A percentile compares a stretch with the other conserved stretches of the same genome.
phyloP scores from a whole-genome alignment of 345 rosid genomes.

The Gossypium sturtianum region DNA sequence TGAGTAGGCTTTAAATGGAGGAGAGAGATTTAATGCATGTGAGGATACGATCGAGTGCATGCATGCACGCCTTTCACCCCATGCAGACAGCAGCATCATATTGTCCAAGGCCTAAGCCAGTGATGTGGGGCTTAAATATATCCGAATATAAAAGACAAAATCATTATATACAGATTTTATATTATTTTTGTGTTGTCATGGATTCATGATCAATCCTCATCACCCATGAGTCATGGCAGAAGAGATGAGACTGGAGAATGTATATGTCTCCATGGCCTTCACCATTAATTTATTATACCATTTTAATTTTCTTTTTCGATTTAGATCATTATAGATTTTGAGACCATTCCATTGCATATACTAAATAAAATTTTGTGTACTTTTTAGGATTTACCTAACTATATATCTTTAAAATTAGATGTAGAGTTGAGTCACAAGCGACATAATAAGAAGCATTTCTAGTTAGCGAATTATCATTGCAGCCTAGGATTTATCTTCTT shows the following conservation, averaged over 20 bases:
- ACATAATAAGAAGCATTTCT: too few relatives aligned
- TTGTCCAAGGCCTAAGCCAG: background rate
- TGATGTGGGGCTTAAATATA: background rate
- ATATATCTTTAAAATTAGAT: background rate
- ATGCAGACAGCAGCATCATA: constrained; percentile 37
- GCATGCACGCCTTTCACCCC: constrained; percentile 37
- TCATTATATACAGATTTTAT: background rate
- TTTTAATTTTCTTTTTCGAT: background rate
- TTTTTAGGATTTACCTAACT: background rate
- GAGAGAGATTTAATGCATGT: background rate
- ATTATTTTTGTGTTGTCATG: background rate
- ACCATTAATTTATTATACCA: background rate
- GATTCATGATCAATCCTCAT: background rate
- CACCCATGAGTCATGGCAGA: background rate
- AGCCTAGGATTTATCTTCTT: too few relatives aligned
- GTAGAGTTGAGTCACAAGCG: background rate
- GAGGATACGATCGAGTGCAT: constrained; percentile 23
- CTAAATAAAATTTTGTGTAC: background rate
- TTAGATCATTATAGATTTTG: background rate
- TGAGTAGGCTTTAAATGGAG: background rate
- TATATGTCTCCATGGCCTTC: background rate
- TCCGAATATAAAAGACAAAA: background rate
- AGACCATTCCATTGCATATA: background rate
- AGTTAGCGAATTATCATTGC: too few relatives aligned
- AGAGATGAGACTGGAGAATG: background rate